Base-by-base conservation (phyloP, 176 grass and related monocot species). In the Dactylis glomerata region DNA sequence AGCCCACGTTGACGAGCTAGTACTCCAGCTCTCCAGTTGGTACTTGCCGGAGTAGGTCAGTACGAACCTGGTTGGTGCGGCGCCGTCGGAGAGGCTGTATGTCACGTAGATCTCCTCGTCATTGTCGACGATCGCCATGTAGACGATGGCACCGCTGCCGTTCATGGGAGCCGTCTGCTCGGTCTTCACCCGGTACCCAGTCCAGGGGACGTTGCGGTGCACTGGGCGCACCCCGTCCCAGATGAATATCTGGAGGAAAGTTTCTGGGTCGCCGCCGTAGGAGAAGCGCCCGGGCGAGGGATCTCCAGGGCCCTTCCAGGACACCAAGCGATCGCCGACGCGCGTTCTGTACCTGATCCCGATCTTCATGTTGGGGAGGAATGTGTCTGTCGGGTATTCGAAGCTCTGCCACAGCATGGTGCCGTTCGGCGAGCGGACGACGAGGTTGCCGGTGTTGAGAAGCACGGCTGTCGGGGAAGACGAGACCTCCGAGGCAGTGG, bases 181-280 rank as follows among this genome's bases (percentile, higher is more conserved):
- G 52, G 7, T 56, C 20, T 10, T 56, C 52, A 73, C 61, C 15
- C 37, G 30, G 40, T 38, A 19, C 4, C 92, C 92, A 1, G 57
- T 84, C 92, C 88, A 94, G 6, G 75, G 79, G 2, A 22, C 2
- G 33, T 20, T 80, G 15, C 92, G 82, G 37, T 42, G 87, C 3
- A 6, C 19, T 3, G 45, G 61, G 4, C 10, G 49, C 2, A n/a
- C 16, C 3, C 62, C 26, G 5, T 84, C 23, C 86, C 59, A 85
- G 3, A 79, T 24, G 40, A 67, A 38, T 2, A 8, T 2, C 57
- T 75, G 82, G 8, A 63, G 59, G 7, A 28, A 10, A 10, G 63
- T 38, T 16, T 37, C 31, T 12, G 56, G 54, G 55, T 93, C 78
- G 8, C 31, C 9, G 17, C 68, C 33, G 20, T 33, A 57, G 33